Percentiles rank a stretch among this genome's conserved stretches.
These are phyloP conservation scores for Plasmodium reichenowi DNA, from an alignment of 169 alveolate genomes.

Conservation along the genomic window DNA sequence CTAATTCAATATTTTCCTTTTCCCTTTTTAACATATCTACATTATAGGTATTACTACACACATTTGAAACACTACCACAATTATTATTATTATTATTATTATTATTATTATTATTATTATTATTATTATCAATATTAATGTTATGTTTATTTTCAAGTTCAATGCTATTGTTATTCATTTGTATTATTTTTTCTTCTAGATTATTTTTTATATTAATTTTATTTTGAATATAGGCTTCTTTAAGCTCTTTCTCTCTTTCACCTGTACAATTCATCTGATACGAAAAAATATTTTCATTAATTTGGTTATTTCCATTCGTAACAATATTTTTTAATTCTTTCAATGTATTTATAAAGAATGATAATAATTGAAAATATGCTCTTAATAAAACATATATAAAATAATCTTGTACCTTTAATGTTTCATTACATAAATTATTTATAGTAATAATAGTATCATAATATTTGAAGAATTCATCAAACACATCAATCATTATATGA, in stretches of 20 bases:
- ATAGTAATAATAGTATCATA: slow-evolving; percentile 8
- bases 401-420: slow-evolving; percentile 28
- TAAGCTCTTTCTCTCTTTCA: not conserved
- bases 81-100: not conserved
- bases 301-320: slow-evolving; percentile 1
- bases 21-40: slow-evolving; percentile 12
- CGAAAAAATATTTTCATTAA: slow-evolving; percentile 13
- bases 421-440: slow-evolving; percentile 20
- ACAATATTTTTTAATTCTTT: slow-evolving; percentile 34
- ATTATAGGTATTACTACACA: not conserved
- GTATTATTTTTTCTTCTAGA: not conserved
- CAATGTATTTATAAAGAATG: slow-evolving; percentile 16
- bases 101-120: not conserved
- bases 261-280: not conserved
- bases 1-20: slow-evolving; percentile 22
- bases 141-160: not conserved
- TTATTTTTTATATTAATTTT: slow-evolving; percentile 3
- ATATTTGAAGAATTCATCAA: slow-evolving; percentile 35
- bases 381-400: slow-evolving; percentile 22
- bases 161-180: not conserved
- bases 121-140: not conserved
- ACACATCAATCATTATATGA: slow-evolving; percentile 16
- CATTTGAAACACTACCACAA: not conserved
- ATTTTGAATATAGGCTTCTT: slow-evolving; percentile 14
- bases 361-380: slow-evolving; percentile 20